A percentile compares a stretch with the other conserved stretches of the same genome.
Conservation (phyloP, 108 stramenopile genomes). For the Nitzschia sp. region DNA sequence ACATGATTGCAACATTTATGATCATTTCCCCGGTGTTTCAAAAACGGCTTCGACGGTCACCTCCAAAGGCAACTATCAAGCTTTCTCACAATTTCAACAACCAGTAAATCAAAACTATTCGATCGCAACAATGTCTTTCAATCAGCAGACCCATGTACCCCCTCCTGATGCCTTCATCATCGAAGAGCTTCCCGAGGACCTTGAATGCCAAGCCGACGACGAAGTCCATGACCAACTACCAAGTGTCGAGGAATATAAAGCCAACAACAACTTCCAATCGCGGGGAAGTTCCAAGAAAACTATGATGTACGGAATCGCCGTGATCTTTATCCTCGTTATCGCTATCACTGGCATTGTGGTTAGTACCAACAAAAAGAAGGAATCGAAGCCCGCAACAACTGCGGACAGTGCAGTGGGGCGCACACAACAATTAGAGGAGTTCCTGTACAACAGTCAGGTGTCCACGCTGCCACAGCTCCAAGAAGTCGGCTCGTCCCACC, state of each 20-base stretch:
- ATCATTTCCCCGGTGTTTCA: too few relatives aligned
- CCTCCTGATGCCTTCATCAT: neutral
- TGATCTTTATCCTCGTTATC: neutral
- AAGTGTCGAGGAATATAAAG: conserved; percentile 41
- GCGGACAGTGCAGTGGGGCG: neutral
- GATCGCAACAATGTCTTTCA: neutral
- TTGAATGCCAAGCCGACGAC: neutral
- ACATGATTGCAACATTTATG: too few relatives aligned
- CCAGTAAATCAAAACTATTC: neutral
- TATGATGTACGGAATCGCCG: neutral
- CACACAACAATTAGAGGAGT: neutral
- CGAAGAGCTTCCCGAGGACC: neutral
- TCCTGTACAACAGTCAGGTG: neutral
- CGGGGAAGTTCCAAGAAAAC: neutral
- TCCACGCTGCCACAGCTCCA: neutral
- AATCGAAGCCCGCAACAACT: neutral
- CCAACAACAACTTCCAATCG: neutral
- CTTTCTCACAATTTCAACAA: conserved; percentile 1
- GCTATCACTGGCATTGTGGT: neutral
- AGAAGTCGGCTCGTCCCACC: conserved; percentile 6
- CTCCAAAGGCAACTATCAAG: neutral
- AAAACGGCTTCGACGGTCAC: neutral
- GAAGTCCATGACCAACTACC: conserved; percentile 35
- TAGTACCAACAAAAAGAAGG: neutral
- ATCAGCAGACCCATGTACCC: neutral